Percentiles rank a stretch among this genome's conserved stretches.
Conservation (phyloP, 2,329 filamentous ascomycete genomes). For the Aspergillus niger region DNA sequence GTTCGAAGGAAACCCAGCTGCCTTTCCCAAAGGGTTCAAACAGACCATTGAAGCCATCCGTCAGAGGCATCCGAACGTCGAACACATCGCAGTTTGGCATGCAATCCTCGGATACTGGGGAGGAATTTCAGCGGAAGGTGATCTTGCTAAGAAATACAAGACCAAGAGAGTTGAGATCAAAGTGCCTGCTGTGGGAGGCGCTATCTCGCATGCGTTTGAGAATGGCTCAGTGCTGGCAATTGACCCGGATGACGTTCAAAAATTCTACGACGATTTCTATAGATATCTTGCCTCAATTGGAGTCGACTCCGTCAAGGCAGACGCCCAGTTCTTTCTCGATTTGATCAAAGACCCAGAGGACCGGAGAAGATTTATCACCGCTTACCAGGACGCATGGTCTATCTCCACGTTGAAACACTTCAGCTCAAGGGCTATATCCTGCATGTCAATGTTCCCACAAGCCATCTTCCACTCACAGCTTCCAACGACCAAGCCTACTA, state of each 20-base stretch:
- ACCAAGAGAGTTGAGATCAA: constrained; percentile 63
- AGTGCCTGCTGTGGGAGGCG: constrained; percentile 55
- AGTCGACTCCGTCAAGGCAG: constrained; percentile 87
- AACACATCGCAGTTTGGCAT: constrained; percentile 93
- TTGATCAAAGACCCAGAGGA: constrained; percentile 67
- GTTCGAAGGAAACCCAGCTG: constrained; percentile 80
- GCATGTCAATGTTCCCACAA: constrained; percentile 90
- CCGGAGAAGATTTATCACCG: constrained; percentile 69
- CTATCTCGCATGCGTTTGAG: constrained; percentile 27
- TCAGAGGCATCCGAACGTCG: constrained; percentile 67
- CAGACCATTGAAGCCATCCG: constrained; percentile 70
- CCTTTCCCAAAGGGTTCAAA: constrained; percentile 80
- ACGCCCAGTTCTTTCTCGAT: constrained; percentile 89
- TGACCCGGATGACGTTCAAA: constrained; percentile 69
- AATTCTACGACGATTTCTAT: constrained; percentile 92
- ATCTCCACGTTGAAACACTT: constrained; percentile 78
- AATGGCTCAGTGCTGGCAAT: constrained; percentile 68
- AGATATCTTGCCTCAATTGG: constrained; percentile 72
- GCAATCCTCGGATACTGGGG: constrained; percentile 89
- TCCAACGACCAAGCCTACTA: constrained; percentile 69
- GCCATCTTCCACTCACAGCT: constrained; percentile 84
- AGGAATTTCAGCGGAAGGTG: constrained; percentile 73
- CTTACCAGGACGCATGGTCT: constrained; percentile 86
- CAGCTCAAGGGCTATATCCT: constrained; percentile 75
- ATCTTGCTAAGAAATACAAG: constrained; percentile 76